Base-by-base conservation (phyloP, 2,329 filamentous ascomycete species). In the Penicillium sp. region DNA sequence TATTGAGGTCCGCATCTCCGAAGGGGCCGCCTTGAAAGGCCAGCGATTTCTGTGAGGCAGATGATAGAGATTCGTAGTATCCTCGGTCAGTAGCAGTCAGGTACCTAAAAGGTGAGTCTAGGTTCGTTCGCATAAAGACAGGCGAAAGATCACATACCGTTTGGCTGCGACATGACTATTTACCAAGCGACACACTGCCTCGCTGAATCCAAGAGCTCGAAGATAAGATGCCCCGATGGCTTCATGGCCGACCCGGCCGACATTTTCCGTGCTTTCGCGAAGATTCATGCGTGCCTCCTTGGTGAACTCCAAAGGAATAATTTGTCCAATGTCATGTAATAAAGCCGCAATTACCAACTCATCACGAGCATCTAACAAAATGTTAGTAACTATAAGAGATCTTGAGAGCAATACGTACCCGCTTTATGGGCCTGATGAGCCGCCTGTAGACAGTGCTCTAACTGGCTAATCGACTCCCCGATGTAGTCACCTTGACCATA, bases 271-370 rank as follows among this genome's bases (percentile, higher is more conserved):
- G 39, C 64, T 66, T 7, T 62, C 62, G 12, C 55, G 57, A 35
- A 73, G 61, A 23, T 68, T 64, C 68, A 71, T 70, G 3, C 68
- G 61, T 8, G 61, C 60, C 54, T 69, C 73, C 29, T 63, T 70
- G 23, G 59, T 70, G 27, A 57, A 66, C 57, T 67, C 63, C 1
- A 75, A 43, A 3, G 76, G 77, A 15, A 78, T 71, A 55, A 78
- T 75, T 27, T 77, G 75, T 17, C 77, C 77, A 48, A 78, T 73
- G 51, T 79, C 77, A 58, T 79, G 77, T 6, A 79, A 67, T 10
- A 79, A 63, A 8, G 76, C 73, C 0, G 75, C 77, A 25, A 76
- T 65, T 4, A 77, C 61, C 3, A 72, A 70, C 7, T 70, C 61
- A 12, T 61, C 59, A 7, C 55, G 52, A 10, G 65, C 64, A 15